A percentile compares a stretch with the other conserved stretches of the same genome.
Conservation (phyloP, 208 protist genomes). For the Sergeia podlipaevii region DNA sequence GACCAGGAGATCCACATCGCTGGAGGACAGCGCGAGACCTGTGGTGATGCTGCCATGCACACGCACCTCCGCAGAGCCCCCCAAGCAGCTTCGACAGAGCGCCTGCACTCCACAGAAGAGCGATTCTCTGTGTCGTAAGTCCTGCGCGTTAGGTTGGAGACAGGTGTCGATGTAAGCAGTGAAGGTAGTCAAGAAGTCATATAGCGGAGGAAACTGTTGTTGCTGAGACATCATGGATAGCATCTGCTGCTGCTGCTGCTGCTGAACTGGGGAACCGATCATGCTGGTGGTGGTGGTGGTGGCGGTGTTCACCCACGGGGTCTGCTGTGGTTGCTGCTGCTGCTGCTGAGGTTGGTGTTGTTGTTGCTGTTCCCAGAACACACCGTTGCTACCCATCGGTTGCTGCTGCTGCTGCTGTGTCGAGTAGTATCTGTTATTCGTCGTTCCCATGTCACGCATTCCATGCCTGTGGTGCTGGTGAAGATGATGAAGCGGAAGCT, state of each 20-base stretch:
- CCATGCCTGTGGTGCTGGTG: no score
- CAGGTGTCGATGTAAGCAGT: slow-evolving; percentile 61
- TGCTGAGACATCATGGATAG: slow-evolving; percentile 3
- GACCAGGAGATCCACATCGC: slow-evolving; percentile 82
- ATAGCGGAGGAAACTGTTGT: slow-evolving; percentile 19
- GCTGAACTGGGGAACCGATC: background rate
- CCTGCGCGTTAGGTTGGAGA: slow-evolving; percentile 35
- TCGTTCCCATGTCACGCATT: no score
- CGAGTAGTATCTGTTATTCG: background rate
- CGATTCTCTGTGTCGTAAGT: slow-evolving; percentile 38
- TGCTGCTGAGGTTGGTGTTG: slow-evolving; percentile 9
- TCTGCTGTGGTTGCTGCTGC: background rate
- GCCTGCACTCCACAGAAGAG: slow-evolving; percentile 62
- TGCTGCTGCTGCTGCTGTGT: slow-evolving; percentile 11
- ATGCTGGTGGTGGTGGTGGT: background rate
- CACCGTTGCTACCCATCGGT: background rate
- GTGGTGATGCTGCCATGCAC: slow-evolving; percentile 82
- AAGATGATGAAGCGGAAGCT: no score
- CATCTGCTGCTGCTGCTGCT: slow-evolving; percentile 10
- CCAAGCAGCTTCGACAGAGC: slow-evolving; percentile 30
- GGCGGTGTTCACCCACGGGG: background rate
- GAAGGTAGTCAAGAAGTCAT: slow-evolving; percentile 56
- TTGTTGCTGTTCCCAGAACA: background rate
- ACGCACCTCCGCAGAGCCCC: slow-evolving; percentile 33
- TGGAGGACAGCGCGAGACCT: slow-evolving; percentile 65